phyloP scores from a whole-genome alignment of 2,329 filamentous ascomycete genomes.

The Aciculosporium take region DNA sequence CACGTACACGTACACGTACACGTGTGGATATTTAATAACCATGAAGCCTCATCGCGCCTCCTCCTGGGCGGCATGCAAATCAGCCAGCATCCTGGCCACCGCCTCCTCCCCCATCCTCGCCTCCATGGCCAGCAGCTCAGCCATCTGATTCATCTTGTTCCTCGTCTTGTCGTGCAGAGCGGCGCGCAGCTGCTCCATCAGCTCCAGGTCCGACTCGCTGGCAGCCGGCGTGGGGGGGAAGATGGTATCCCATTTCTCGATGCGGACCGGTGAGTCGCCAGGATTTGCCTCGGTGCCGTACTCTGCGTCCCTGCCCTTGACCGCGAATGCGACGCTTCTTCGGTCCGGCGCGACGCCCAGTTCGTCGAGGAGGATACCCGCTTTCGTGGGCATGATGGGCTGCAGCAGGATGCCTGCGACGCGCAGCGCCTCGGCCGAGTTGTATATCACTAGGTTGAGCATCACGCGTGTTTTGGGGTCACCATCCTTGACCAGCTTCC shows the following conservation, averaged over 20 bases:
- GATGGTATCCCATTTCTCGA: slow-evolving; percentile 26
- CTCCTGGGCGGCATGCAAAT: slow-evolving; percentile 7
- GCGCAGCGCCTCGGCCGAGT: slow-evolving; percentile 61
- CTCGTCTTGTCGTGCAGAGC: slow-evolving; percentile 10
- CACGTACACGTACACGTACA: too few relatives aligned
- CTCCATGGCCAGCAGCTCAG: slow-evolving; percentile 16
- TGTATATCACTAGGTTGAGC: slow-evolving; percentile 50
- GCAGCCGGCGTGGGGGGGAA: slow-evolving; percentile 33
- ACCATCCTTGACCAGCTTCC: slow-evolving; percentile 38
- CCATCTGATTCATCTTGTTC: slow-evolving; percentile 16
- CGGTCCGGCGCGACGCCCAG: slow-evolving; percentile 53
- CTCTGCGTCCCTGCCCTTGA: slow-evolving; percentile 45
- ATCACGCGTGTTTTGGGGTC: slow-evolving; percentile 21
- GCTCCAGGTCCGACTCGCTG: slow-evolving; percentile 13
- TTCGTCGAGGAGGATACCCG: slow-evolving; percentile 56
- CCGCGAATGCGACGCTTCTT: slow-evolving; percentile 49
- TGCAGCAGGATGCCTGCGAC: slow-evolving; percentile 74
- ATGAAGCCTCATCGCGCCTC: slow-evolving; percentile 25
- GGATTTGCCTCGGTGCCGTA: slow-evolving; percentile 43
- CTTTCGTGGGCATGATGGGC: slow-evolving; percentile 77
- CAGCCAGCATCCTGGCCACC: slow-evolving; percentile 11
- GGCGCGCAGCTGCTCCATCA: slow-evolving; percentile 8
- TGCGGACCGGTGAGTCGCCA: slow-evolving; percentile 15
- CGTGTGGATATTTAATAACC: too few relatives aligned
- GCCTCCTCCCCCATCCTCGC: slow-evolving; percentile 14